Evolutionary conservation across 495 filamentous ascomycete species (phyloP).

Genomic region (Ramalina peruviana): DNA sequence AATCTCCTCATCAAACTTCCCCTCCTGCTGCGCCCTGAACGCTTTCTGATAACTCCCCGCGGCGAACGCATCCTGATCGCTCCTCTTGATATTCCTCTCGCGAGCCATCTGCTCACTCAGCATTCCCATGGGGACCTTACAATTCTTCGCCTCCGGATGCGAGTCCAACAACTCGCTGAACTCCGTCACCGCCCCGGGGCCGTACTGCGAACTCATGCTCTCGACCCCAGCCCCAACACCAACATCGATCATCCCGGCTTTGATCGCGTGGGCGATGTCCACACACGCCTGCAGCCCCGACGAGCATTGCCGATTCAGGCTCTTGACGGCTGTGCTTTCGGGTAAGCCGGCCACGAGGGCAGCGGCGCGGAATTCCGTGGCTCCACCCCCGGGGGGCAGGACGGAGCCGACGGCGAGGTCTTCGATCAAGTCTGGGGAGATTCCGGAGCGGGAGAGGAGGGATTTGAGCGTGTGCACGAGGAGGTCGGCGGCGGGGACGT

Average conservation of each 20-base stretch:
- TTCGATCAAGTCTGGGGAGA: conserved; percentile 73
- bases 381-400: conserved; percentile 82
- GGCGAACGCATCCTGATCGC: conserved; percentile 76
- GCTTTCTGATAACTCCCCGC: conserved; percentile 86
- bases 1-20: conserved; percentile 91
- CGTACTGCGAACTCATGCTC: conserved; percentile 74
- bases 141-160: conserved; percentile 76
- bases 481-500: conserved; percentile 73
- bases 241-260: conserved; percentile 82
- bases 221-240: conserved; percentile 95
- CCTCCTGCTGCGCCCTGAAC: conserved; percentile 65
- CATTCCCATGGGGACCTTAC: conserved; percentile 95
- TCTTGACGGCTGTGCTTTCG: conserved; percentile 64
- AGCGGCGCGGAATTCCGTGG: conserved; percentile 92
- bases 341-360: conserved; percentile 86
- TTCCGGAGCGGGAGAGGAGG: conserved; percentile 67
- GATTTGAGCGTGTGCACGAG: conserved; percentile 71
- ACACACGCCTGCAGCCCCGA: conserved; percentile 79
- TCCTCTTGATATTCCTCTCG: conserved; percentile 57
- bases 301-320: conserved; percentile 83
- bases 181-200: conserved; percentile 77
- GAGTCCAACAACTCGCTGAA: conserved; percentile 85
- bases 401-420: conserved; percentile 89
- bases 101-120: conserved; percentile 92
- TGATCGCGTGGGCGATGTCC: conserved; percentile 85